phyloP scores from a whole-genome alignment of 306 rosid species.

The Rosa persica region DNA sequence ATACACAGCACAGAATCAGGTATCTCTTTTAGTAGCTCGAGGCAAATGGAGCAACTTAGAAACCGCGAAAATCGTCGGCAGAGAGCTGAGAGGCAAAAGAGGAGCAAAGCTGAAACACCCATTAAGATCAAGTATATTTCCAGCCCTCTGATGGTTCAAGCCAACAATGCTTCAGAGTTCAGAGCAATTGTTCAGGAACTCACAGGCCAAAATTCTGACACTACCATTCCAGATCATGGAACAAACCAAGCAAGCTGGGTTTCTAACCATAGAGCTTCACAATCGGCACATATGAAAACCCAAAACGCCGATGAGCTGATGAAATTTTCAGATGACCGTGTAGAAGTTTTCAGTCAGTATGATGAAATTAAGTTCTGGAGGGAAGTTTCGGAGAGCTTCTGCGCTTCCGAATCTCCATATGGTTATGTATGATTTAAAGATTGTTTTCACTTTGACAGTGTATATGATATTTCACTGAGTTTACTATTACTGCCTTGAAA shows the following conservation, averaged over 20 bases:
- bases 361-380: constrained; percentile 34
- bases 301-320: background rate
- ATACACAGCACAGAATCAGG: background rate
- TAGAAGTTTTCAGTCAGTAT: background rate
- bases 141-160: constrained; percentile 48
- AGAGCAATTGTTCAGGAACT: constrained; percentile 52
- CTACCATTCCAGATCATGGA: background rate
- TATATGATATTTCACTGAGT: background rate
- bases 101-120: constrained; percentile 24
- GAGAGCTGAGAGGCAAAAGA: constrained; percentile 6
- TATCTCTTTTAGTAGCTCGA: constrained; percentile 1
- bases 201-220: constrained; percentile 40
- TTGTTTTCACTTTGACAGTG: background rate
- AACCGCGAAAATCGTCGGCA: background rate
- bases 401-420: constrained; percentile 16
- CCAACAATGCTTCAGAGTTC: constrained; percentile 44
- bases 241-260: constrained; percentile 6
- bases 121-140: constrained; percentile 51
- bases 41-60: constrained; percentile 22
- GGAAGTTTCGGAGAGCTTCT: constrained; percentile 10
- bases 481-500: background rate
- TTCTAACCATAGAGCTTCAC: background rate
- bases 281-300: background rate
- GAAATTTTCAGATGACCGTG: background rate
- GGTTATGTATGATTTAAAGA: background rate